A percentile compares a stretch with the other conserved stretches of the same genome.
phyloP scores from a whole-genome alignment of 805 yeast species.

The Myxozyma mucilagina region DNA sequence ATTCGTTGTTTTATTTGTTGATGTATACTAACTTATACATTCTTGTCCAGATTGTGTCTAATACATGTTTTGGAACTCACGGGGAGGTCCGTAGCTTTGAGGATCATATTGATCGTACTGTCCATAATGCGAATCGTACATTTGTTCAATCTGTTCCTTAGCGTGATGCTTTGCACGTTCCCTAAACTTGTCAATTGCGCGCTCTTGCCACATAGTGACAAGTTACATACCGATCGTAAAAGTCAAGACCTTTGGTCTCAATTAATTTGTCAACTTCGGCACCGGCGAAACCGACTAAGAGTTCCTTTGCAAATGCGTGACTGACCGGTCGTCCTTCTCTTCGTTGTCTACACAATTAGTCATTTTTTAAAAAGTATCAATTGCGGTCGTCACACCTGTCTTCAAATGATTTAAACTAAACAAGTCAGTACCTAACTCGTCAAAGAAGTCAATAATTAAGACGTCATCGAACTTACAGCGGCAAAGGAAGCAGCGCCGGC shows the following conservation, averaged over 20 bases:
- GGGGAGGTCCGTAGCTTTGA: slow-evolving; percentile 5
- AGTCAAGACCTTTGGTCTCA: slow-evolving; percentile 38
- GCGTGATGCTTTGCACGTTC: slow-evolving; percentile 34
- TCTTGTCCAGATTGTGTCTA: not conserved
- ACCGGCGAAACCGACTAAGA: slow-evolving; percentile 37
- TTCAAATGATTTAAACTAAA: slow-evolving; percentile 34
- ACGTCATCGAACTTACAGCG: slow-evolving; percentile 23
- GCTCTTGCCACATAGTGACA: not conserved
- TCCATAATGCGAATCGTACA: slow-evolving; percentile 38
- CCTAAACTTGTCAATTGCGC: not conserved
- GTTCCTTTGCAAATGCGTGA: slow-evolving; percentile 38
- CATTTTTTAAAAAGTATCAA: not conserved
- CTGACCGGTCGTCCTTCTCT: slow-evolving; percentile 37
- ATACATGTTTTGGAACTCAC: slow-evolving; percentile 5
- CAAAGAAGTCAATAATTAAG: not conserved
- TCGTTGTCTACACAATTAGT: slow-evolving; percentile 30
- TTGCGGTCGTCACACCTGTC: slow-evolving; percentile 22
- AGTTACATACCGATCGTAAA: slow-evolving; percentile 29
- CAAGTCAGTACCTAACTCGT: not conserved
- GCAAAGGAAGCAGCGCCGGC: slow-evolving; percentile 39
- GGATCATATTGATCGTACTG: slow-evolving; percentile 32
- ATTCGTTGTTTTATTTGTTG: not conserved
- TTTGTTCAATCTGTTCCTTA: slow-evolving; percentile 32
- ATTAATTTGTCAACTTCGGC: slow-evolving; percentile 39
- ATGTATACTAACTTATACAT: not conserved